phyloP scores from a whole-genome alignment of 306 rosid species.

The Cicer cuneatum region DNA sequence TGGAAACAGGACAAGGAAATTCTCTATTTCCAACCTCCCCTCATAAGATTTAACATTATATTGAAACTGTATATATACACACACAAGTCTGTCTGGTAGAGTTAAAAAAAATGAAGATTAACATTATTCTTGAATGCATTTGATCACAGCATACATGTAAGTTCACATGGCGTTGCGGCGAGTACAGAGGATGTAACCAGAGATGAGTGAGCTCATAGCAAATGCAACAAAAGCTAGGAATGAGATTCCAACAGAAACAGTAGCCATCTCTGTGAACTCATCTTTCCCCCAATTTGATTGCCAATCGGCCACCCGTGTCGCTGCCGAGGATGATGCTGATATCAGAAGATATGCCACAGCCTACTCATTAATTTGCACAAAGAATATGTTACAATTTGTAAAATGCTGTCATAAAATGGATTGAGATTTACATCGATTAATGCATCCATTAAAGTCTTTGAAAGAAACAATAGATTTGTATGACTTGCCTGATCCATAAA shows the following conservation, averaged over 20 bases:
- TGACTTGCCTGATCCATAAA: slow-evolving; percentile 88
- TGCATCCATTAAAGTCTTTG: no score
- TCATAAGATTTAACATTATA: slow-evolving; percentile 24
- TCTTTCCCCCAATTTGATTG: slow-evolving; percentile 97
- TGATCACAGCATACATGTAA: slow-evolving; percentile 1
- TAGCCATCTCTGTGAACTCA: slow-evolving; percentile 88
- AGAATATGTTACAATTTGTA: slow-evolving; percentile 2
- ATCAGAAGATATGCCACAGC: slow-evolving; percentile 86
- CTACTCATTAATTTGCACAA: slow-evolving; percentile 49
- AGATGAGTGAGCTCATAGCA: slow-evolving; percentile 84
- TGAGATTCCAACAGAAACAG: slow-evolving; percentile 80
- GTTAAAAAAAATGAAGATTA: slow-evolving; percentile 8
- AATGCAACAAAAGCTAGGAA: slow-evolving; percentile 81
- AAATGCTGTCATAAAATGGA: no score
- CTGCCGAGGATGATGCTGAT: slow-evolving; percentile 91
- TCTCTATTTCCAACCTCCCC: slow-evolving; percentile 24
- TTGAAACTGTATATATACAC: slow-evolving; percentile 35
- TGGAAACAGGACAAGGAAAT: slow-evolving; percentile 32
- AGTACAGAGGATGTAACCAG: slow-evolving; percentile 71
- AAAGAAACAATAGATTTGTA: no score
- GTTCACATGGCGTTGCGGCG: slow-evolving; percentile 51
- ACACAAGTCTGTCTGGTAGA: slow-evolving; percentile 14
- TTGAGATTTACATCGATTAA: no score
- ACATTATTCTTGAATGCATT: slow-evolving; percentile 5
- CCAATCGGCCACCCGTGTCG: slow-evolving; percentile 91